These are phyloP conservation scores for Apiotrichum laibachii DNA, from an alignment of 1,284 basidiomycete species.

Conservation along the genomic window DNA sequence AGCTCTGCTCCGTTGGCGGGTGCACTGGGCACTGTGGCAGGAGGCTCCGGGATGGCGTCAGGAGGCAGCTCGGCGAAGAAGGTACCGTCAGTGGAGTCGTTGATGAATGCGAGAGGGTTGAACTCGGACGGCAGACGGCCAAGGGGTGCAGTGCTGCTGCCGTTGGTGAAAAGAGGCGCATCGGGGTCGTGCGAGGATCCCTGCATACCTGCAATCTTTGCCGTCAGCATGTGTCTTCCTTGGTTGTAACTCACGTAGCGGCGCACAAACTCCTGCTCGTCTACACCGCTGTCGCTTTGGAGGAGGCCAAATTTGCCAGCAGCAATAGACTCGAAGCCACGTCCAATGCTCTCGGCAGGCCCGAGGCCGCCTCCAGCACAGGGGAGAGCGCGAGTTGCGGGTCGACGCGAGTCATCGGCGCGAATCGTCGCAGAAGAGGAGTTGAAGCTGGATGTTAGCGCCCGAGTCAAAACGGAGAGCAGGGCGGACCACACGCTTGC, in stretches of 20 bases:
- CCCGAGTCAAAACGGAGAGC: no score
- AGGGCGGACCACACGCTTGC: no score
- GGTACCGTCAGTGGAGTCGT: conserved; percentile 8
- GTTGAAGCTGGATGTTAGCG: conserved; percentile 27
- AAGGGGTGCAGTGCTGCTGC: neutral
- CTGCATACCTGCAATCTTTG: neutral
- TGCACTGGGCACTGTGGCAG: neutral
- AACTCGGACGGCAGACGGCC: conserved; percentile 9
- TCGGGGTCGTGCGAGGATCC: neutral
- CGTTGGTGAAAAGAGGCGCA: no score
- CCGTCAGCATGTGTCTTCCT: neutral
- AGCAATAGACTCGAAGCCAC: conserved; percentile 19
- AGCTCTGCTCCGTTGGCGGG: neutral
- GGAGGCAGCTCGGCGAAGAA: conserved; percentile 10
- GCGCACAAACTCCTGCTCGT: conserved; percentile 3
- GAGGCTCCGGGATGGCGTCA: neutral
- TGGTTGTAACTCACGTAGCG: conserved; percentile 10
- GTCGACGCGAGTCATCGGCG: conserved; percentile 16
- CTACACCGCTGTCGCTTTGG: conserved; percentile 16
- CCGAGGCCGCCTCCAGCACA: conserved; percentile 11
- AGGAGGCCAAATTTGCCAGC: conserved; percentile 18
- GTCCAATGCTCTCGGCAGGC: conserved; percentile 19
- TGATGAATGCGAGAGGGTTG: conserved; percentile 20
- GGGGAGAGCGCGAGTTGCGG: conserved; percentile 7
- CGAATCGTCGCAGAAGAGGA: conserved; percentile 31